Base-by-base conservation (phyloP, 2,329 filamentous ascomycete species). In the Onygenales sp. region DNA sequence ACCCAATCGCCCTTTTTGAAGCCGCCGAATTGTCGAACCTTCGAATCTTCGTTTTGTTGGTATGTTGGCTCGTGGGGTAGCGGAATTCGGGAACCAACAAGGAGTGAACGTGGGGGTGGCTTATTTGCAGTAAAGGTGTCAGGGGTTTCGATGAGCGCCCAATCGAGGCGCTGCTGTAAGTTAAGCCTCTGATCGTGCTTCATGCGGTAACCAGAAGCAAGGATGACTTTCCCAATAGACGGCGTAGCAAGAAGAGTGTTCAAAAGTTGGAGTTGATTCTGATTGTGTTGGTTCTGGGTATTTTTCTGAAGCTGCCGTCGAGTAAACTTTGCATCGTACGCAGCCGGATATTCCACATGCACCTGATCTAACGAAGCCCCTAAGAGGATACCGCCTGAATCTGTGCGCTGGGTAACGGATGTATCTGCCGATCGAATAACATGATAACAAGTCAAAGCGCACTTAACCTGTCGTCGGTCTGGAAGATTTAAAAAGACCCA, bases 371-470 rank as follows among this genome's bases (percentile, higher is more conserved):
- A 14, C 10, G 6, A 21, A 40, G 51, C 52, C 10, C 42, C 32
- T 10, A 49, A 32, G n/a, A 27, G 11, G 2, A 51, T 40, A 7
- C 52, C 52, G 13, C 51, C 14, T 33, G 8, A 33, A 31, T 54
- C 52, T 4, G 52, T 54, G 27, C 40, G 31, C 10, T 11, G 6
- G 7, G 47, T 27, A 17, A 33, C 46, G 6, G 32, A 14, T 11
- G 17, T 9, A 21, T 54, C 48, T 7, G 14, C 3, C 5, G 47
- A 39, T 21, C 39, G 33, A 27, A 54, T 27, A 2, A 48, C 49
- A 49, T 54, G 48, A 36, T 54, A 54, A 34, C 53, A 54, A 5
- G 53, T 54, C 2, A 54, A 6, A 10, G 36, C 42, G 31, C 49
- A 52, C 34, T 48, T 31, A 2, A 52, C 32, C 13, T 37, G 10